Conservation (phyloP, 345 rosid species). For the Rhodamnia rubescens region DNA sequence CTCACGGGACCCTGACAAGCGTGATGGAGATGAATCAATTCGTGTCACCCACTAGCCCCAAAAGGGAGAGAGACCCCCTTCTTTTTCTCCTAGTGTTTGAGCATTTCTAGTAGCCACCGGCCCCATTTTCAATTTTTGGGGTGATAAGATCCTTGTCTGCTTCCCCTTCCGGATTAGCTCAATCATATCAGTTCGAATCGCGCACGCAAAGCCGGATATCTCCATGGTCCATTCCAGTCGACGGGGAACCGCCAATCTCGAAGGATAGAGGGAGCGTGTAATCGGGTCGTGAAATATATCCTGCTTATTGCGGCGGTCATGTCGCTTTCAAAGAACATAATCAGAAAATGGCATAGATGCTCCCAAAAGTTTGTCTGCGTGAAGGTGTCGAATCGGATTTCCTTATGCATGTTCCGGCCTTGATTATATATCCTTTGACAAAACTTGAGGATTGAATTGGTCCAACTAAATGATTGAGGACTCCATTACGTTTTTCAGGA, state of each 20-base stretch:
- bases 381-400: neutral
- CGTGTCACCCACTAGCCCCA: neutral
- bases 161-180: neutral
- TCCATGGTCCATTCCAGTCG: neutral
- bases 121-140: neutral
- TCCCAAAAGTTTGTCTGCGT: neutral
- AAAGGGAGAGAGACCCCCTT: neutral
- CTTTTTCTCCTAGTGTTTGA: neutral
- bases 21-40: neutral
- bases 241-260: neutral
- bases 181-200: neutral
- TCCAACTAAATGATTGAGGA: neutral
- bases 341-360: too few species aligned
- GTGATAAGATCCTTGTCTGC: neutral
- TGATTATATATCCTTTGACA: neutral
- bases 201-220: neutral
- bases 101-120: neutral
- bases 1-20: neutral
- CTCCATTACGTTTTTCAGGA: neutral
- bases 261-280: neutral
- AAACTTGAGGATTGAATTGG: neutral
- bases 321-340: too few species aligned
- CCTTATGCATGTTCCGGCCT: neutral
- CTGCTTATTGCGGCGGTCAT: neutral
- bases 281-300: neutral